A percentile compares a stretch with the other conserved stretches of the same genome.
Evolutionary conservation across 2,329 filamentous ascomycete genomes (phyloP).

Genomic region (Colletotrichum spaethianum): DNA sequence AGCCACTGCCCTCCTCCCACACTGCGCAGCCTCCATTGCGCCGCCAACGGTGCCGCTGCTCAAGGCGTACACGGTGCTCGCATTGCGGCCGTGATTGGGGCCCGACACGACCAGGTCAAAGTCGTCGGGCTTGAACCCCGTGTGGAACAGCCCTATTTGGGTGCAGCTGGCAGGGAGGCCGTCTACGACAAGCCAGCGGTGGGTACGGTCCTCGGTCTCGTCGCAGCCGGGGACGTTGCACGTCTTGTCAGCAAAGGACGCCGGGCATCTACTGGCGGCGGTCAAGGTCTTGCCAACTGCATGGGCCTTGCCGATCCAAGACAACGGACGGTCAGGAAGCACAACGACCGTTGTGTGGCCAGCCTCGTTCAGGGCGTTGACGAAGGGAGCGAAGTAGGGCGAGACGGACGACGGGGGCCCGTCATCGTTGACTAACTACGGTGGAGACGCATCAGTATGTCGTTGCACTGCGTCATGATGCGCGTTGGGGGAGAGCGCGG

Average conservation of each 20-base stretch:
- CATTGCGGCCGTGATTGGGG: slow-evolving; percentile 74
- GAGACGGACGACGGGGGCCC: slow-evolving; percentile 72
- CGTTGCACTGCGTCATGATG: background rate
- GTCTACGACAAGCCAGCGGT: slow-evolving; percentile 72
- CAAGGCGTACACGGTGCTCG: slow-evolving; percentile 70
- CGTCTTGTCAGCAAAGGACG: slow-evolving; percentile 19
- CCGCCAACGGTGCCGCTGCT: slow-evolving; percentile 72
- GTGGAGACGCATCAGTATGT: slow-evolving; percentile 23
- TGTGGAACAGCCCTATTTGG: slow-evolving; percentile 72
- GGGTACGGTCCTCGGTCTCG: slow-evolving; percentile 56
- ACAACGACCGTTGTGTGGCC: slow-evolving; percentile 79
- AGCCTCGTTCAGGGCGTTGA: slow-evolving; percentile 66
- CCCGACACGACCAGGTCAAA: slow-evolving; percentile 73
- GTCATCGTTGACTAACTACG: slow-evolving; percentile 66
- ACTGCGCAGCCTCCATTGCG: slow-evolving; percentile 70
- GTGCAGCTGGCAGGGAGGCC: slow-evolving; percentile 73
- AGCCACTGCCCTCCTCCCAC: slow-evolving; percentile 72
- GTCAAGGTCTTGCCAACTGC: slow-evolving; percentile 76
- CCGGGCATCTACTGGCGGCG: slow-evolving; percentile 38
- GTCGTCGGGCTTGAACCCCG: slow-evolving; percentile 44
- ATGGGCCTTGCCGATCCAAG: slow-evolving; percentile 85
- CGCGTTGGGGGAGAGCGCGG: background rate
- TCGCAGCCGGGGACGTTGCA: slow-evolving; percentile 53
- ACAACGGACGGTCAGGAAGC: slow-evolving; percentile 78
- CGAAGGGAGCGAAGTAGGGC: slow-evolving; percentile 71